Evolutionary conservation across 1,139 yeast genomes (phyloP).

Genomic region (Taphrina sp.): DNA sequence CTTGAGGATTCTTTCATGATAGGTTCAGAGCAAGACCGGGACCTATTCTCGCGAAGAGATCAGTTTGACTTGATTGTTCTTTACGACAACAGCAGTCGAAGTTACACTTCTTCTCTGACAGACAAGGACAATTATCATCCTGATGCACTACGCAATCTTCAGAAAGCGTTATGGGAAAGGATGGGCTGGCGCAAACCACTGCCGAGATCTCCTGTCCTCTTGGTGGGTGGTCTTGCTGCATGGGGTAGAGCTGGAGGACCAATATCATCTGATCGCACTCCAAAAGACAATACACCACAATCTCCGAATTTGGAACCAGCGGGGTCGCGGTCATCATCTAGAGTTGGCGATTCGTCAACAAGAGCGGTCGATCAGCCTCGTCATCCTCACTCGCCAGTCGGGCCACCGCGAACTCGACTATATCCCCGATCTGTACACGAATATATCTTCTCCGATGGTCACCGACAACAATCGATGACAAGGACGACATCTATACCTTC

Average conservation of each 20-base stretch:
- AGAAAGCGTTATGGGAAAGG: slow-evolving; percentile 45
- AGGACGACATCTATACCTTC: background rate
- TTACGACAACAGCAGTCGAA: slow-evolving; percentile 50
- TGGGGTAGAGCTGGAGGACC: slow-evolving; percentile 46
- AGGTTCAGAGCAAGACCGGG: slow-evolving; percentile 56
- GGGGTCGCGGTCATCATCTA: too few relatives aligned
- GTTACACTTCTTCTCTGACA: slow-evolving; percentile 29
- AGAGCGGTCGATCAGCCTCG: slow-evolving; percentile 3
- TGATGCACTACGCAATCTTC: slow-evolving; percentile 43
- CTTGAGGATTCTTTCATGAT: slow-evolving; percentile 58
- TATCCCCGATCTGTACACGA: slow-evolving; percentile 31
- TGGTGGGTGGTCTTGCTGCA: slow-evolving; percentile 55
- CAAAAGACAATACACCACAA: background rate
- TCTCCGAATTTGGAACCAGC: too few relatives aligned
- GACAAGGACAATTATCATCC: slow-evolving; percentile 30
- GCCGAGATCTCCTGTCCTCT: slow-evolving; percentile 53
- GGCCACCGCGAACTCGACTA: slow-evolving; percentile 6
- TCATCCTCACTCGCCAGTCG: background rate
- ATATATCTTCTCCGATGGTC: slow-evolving; percentile 15
- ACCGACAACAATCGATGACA: slow-evolving; percentile 14
- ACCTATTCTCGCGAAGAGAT: slow-evolving; percentile 53
- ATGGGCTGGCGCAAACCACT: slow-evolving; percentile 51
- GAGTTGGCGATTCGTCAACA: too few relatives aligned
- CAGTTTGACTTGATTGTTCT: slow-evolving; percentile 61
- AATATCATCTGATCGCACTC: background rate